Percentiles rank a stretch among this genome's conserved stretches.
These are phyloP conservation scores for Candida pseudofarinosa DNA, from an alignment of 805 yeast species.

Conservation along the genomic window DNA sequence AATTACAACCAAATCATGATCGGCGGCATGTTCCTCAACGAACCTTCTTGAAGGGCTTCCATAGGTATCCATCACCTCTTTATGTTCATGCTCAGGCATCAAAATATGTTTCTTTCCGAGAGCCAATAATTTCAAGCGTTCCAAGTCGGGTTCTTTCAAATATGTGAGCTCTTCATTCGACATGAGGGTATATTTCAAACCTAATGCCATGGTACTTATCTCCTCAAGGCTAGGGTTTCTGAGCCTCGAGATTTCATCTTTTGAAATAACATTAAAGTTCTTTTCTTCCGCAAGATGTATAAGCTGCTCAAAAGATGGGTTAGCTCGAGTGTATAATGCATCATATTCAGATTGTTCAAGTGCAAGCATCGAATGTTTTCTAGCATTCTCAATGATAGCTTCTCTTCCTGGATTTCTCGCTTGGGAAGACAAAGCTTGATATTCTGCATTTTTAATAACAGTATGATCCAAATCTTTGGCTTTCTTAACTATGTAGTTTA, in stretches of 20 bases:
- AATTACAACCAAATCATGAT: constrained; percentile 7
- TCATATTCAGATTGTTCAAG: constrained; percentile 8
- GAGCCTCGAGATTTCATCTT: constrained; percentile 23
- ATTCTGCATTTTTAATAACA: constrained; percentile 17
- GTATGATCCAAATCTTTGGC: constrained; percentile 15
- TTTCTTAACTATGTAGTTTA: constrained; percentile 23
- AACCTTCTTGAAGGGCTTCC: constrained; percentile 25
- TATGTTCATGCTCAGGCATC: constrained; percentile 2
- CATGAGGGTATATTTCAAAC: background rate
- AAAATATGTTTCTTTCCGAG: background rate
- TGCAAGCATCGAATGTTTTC: constrained; percentile 4
- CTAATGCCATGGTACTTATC: background rate
- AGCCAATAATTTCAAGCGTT: background rate
- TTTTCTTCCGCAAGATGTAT: constrained; percentile 17
- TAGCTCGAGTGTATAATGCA: constrained; percentile 10
- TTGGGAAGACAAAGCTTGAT: constrained; percentile 11
- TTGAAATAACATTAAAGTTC: constrained; percentile 25
- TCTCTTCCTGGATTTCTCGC: constrained; percentile 16
- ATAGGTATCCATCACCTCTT: constrained; percentile 17
- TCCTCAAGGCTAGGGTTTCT: background rate
- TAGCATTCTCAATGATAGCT: constrained; percentile 14
- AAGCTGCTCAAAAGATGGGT: constrained; percentile 18
- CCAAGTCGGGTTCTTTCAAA: constrained; percentile 8
- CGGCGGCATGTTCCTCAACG: constrained; percentile 15
- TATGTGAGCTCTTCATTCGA: constrained; percentile 3